Percentiles rank a stretch among this genome's conserved stretches.
These are phyloP conservation scores for Lasiodiplodia hormozganensis DNA, from an alignment of 2,329 filamentous ascomycete species.

Conservation along the genomic window DNA sequence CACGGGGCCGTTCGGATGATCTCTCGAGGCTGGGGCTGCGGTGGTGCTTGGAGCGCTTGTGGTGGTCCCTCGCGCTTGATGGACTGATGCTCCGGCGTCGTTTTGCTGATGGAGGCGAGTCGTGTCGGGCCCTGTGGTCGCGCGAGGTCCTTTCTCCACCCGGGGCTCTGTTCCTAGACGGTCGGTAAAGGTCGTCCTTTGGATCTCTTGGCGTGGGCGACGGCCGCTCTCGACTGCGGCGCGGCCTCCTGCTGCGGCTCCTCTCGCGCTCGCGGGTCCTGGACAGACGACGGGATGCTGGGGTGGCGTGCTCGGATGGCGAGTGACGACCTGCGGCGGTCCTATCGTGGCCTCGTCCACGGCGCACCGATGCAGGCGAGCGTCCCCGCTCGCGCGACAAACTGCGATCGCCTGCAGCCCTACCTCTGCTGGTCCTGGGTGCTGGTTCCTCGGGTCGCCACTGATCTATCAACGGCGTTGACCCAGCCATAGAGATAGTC, in stretches of 20 bases:
- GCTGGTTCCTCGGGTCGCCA: conserved; percentile 51
- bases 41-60: conserved; percentile 43
- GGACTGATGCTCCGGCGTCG: conserved; percentile 47
- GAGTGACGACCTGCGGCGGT: conserved; percentile 38
- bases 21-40: conserved; percentile 45
- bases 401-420: conserved; percentile 39
- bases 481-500: conserved; percentile 53
- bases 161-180: conserved; percentile 42
- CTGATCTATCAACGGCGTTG: conserved; percentile 51
- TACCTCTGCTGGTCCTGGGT: conserved; percentile 43
- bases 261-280: conserved; percentile 37
- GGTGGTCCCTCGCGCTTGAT: conserved; percentile 41
- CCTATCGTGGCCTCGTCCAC: conserved; percentile 39
- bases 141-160: conserved; percentile 46
- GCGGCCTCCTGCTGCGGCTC: conserved; percentile 33
- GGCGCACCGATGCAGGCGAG: conserved; percentile 44
- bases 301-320: conserved; percentile 29
- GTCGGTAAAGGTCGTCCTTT: conserved; percentile 45
- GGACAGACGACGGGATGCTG: conserved; percentile 37
- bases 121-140: conserved; percentile 43
- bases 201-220: conserved; percentile 36
- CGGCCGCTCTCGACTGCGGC: conserved; percentile 40
- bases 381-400: conserved; percentile 40
- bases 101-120: conserved; percentile 47
- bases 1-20: conserved; percentile 44